A percentile compares a stretch with the other conserved stretches of the same genome.
Evolutionary conservation across 2,329 filamentous ascomycete genomes (phyloP).

Genomic region (Verruconis gallopava): DNA sequence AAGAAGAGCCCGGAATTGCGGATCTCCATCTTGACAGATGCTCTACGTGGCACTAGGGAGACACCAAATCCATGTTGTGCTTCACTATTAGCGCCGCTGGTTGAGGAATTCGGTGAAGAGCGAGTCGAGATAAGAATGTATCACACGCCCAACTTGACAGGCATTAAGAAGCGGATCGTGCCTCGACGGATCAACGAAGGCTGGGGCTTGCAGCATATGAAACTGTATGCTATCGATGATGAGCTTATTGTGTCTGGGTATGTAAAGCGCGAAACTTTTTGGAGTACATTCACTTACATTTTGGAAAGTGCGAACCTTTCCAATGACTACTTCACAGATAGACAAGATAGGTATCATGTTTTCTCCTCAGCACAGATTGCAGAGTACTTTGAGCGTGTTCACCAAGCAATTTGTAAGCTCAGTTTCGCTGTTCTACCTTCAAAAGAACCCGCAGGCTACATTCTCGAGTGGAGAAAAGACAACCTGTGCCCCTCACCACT

Average conservation of each 20-base stretch:
- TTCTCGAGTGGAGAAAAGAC: constrained; percentile 57
- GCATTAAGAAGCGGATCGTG: constrained; percentile 67
- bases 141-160: constrained; percentile 90
- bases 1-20: constrained; percentile 60
- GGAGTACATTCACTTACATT: background rate
- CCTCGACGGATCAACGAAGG: constrained; percentile 92
- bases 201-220: constrained; percentile 98
- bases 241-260: constrained; percentile 89
- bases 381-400: constrained; percentile 68
- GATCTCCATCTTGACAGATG: constrained; percentile 84
- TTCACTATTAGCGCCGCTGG: constrained; percentile 72
- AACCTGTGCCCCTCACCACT: constrained; percentile 70
- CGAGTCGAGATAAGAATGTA: constrained; percentile 94
- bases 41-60: constrained; percentile 81
- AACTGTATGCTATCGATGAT: constrained; percentile 90
- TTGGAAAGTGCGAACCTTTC: constrained; percentile 64
- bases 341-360: constrained; percentile 87
- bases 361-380: constrained; percentile 70
- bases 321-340: constrained; percentile 88
- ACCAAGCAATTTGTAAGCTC: constrained; percentile 62
- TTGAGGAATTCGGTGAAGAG: constrained; percentile 68
- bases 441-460: constrained; percentile 34
- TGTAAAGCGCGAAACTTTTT: constrained; percentile 12
- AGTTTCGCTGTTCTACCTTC: constrained; percentile 68
- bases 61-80: constrained; percentile 76